Base-by-base conservation (phyloP, 352 stramenopile species). In the Phytopythium boreale region DNA sequence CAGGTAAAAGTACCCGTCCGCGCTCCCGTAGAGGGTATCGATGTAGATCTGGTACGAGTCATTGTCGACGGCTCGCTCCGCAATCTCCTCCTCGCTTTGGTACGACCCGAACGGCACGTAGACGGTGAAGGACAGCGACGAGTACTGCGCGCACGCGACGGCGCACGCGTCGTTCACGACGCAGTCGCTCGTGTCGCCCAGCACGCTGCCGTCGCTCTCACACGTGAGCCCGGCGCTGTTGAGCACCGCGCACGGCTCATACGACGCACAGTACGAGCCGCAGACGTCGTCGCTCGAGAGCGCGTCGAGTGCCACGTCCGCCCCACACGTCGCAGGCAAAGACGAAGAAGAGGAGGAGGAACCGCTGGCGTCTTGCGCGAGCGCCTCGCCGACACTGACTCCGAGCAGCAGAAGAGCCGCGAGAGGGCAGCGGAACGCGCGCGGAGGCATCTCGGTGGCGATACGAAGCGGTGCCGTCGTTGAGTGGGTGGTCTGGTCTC, bases 61-160 rank as follows among this genome's bases (percentile, higher is more conserved):
- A 27, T 57, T 57, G 27, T 57, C 51, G 26, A 57, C 9, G 3
- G 65, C 62, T 51, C 53, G 59, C 26, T 46, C 68, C 5, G 71
- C 71, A 0, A 65, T 61, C 50, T 75, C 68, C 56, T 75, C 41
- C 15, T 61, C 61, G n/a, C 68, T 78, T 57, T 66, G 51, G 56
- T 69, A 75, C 3, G 62, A 63, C 8, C 68, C 71, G 29, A 78
- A 78, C 8, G 64, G 58, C 24, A 78, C 63, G 12, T 73, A 58
- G 15, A 75, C 60, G 36, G 60, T 59, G 57, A 72, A 68, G 20
- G 63, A 34, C 22, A 26, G 15, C 9, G 51, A 37, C 44, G 56
- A 63, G n/a, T 26, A 36, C 26, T 68, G 49, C 10, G 24, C 37
- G 62, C 66, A 72, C 50, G 63, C 56, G 41, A 64, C 67, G 24